Conservation (phyloP, 2,329 filamentous ascomycete genomes). For the Trichothecium roseum region DNA sequence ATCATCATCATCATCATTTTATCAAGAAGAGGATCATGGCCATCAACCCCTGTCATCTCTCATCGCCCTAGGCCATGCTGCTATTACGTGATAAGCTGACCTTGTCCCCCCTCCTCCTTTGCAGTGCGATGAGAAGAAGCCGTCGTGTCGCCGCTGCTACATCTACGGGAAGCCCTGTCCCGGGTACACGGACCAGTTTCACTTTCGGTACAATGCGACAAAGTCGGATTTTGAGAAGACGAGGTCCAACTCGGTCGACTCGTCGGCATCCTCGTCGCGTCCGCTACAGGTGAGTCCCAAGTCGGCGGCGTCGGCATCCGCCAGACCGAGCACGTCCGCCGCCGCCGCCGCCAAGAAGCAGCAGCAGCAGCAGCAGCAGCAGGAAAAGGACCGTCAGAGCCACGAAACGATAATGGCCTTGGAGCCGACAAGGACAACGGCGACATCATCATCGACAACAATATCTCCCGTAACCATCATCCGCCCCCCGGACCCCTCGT, state of each 20-base stretch:
- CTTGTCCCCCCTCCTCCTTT: background rate
- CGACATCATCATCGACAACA: background rate
- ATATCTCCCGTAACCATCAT: background rate
- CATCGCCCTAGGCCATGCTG: no score
- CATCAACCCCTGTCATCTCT: no score
- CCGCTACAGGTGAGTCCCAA: no score
- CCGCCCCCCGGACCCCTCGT: constrained; percentile 7
- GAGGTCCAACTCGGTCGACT: no score
- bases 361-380: no score
- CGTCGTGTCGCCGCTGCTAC: constrained; percentile 18
- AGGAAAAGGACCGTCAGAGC: background rate
- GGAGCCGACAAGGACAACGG: background rate
- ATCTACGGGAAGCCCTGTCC: constrained; percentile 21
- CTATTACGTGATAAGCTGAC: no score
- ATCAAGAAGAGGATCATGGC: no score
- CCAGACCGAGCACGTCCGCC: background rate
- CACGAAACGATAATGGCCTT: background rate
- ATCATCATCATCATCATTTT: no score
- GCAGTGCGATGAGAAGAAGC: constrained; percentile 21
- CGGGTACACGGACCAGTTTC: constrained; percentile 23
- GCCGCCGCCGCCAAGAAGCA: no score
- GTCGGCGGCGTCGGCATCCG: background rate
- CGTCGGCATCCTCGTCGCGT: no score
- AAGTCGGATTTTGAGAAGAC: constrained; percentile 3
- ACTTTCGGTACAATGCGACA: constrained; percentile 17